Conservation (phyloP, 176 grass and related monocot genomes). For the Bonia amplexicaulis region DNA sequence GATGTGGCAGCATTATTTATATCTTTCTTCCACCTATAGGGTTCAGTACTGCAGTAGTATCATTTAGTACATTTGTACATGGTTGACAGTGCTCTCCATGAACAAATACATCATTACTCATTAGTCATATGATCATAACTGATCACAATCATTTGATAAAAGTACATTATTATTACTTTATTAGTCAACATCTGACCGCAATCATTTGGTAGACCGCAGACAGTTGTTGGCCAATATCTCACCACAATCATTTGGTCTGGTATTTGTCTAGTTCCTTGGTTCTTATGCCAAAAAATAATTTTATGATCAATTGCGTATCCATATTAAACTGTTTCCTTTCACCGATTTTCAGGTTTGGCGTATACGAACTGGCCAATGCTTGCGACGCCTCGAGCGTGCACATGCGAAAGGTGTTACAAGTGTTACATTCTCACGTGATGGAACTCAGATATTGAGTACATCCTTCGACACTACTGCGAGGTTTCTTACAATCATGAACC, state of each 20-base stretch:
- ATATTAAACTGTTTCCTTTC: constrained; percentile 21
- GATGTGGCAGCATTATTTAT: not conserved
- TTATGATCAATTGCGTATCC: not conserved
- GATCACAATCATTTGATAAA: not conserved
- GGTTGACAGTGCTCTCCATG: not conserved
- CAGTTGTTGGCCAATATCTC: not conserved
- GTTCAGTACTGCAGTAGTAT: not conserved
- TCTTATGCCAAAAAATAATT: not conserved
- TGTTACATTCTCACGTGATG: constrained; percentile 91
- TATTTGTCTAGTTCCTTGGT: not conserved
- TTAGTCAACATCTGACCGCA: not conserved
- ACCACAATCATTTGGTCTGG: constrained; percentile 1
- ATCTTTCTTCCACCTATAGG: not conserved
- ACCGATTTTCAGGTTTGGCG: constrained; percentile 79
- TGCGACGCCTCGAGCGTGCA: constrained; percentile 76
- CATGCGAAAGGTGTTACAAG: constrained; percentile 91
- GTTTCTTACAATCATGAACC: constrained; percentile 45
- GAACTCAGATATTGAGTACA: constrained; percentile 91
- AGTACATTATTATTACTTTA: not conserved
- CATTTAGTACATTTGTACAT: constrained; percentile 2
- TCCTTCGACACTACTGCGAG: constrained; percentile 95
- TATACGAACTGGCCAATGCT: constrained; percentile 90
- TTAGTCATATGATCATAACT: constrained; percentile 5
- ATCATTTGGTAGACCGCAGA: not conserved
- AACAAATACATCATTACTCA: not conserved